A percentile compares a stretch with the other conserved stretches of the same genome.
Conservation (phyloP, 2,329 filamentous ascomycete genomes). For the Penicillium griseofulvum region DNA sequence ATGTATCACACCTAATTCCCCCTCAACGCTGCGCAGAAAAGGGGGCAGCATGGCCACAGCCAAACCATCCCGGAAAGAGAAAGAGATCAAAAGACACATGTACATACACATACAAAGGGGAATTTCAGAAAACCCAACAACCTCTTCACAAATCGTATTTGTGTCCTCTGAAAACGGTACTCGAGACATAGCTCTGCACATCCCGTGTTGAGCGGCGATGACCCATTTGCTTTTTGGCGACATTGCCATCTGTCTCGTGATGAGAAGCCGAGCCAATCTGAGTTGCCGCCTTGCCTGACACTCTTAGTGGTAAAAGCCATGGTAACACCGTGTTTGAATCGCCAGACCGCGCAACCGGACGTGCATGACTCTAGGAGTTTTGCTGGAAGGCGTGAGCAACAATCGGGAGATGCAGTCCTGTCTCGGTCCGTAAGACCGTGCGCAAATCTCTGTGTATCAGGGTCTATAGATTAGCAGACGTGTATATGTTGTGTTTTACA, state of each 20-base stretch:
- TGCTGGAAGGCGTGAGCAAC: constrained; percentile 13
- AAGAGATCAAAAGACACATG: constrained; percentile 13
- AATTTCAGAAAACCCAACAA: neutral
- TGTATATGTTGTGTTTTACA: neutral
- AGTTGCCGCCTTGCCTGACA: constrained; percentile 1
- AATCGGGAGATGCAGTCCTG: constrained; percentile 18
- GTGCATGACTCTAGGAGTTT: constrained; percentile 18
- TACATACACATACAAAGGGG: neutral
- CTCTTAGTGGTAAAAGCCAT: constrained; percentile 15
- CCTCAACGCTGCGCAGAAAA: constrained; percentile 8
- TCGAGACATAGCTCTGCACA: constrained; percentile 1
- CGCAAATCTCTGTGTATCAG: constrained; percentile 11
- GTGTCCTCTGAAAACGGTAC: neutral
- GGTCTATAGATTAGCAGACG: neutral
- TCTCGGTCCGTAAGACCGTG: constrained; percentile 22
- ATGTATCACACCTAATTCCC: constrained; percentile 9
- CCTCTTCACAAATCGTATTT: neutral
- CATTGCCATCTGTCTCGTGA: constrained; percentile 19
- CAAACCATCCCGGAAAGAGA: constrained; percentile 14
- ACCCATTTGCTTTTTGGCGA: constrained; percentile 12
- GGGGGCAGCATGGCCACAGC: constrained; percentile 8
- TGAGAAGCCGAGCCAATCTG: constrained; percentile 12
- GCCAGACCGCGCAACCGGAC: constrained; percentile 19
- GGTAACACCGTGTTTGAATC: constrained; percentile 21
- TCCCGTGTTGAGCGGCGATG: constrained; percentile 12